A percentile compares a stretch with the other conserved stretches of the same genome.
Conservation (phyloP, 345 rosid genomes). For the Microthlaspi erraticum region DNA sequence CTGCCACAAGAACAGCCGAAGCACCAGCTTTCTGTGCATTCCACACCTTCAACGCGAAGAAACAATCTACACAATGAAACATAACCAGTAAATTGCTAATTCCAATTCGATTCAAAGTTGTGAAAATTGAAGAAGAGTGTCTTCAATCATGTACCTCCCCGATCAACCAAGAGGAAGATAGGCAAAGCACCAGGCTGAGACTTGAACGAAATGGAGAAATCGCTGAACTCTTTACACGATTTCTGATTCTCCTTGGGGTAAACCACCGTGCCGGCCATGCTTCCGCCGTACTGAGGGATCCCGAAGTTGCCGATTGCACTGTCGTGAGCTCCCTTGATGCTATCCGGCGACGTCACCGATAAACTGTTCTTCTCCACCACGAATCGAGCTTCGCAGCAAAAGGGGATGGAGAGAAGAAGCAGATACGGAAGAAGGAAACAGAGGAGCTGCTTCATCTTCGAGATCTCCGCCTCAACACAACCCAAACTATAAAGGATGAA, state of each 20-base stretch:
- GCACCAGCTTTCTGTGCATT: constrained; percentile 97
- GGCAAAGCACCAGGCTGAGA: constrained; percentile 92
- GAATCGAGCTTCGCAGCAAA: constrained; percentile 55
- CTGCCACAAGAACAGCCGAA: constrained; percentile 94
- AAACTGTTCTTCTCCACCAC: constrained; percentile 98
- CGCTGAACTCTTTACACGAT: constrained; percentile 73
- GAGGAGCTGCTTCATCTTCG: constrained; percentile 46
- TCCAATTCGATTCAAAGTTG: neutral
- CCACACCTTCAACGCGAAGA: constrained; percentile 94
- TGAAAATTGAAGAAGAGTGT: constrained; percentile 3
- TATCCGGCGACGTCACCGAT: constrained; percentile 87
- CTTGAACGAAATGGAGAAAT: constrained; percentile 65
- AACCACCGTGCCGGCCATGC: constrained; percentile 85
- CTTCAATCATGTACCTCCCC: constrained; percentile 67
- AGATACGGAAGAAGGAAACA: constrained; percentile 51
- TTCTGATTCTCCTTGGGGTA: constrained; percentile 78
- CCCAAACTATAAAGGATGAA: constrained; percentile 1
- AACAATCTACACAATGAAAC: constrained; percentile 68
- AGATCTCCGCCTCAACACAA: constrained; percentile 38
- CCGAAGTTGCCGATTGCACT: constrained; percentile 98
- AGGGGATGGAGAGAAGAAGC: constrained; percentile 6
- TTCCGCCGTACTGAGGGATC: constrained; percentile 99
- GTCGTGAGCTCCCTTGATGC: constrained; percentile 82
- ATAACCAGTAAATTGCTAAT: neutral
- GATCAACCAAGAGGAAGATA: constrained; percentile 79